Evolutionary conservation across 2,329 filamentous ascomycete genomes (phyloP).

Genomic region (Xylariaceae sp.): DNA sequence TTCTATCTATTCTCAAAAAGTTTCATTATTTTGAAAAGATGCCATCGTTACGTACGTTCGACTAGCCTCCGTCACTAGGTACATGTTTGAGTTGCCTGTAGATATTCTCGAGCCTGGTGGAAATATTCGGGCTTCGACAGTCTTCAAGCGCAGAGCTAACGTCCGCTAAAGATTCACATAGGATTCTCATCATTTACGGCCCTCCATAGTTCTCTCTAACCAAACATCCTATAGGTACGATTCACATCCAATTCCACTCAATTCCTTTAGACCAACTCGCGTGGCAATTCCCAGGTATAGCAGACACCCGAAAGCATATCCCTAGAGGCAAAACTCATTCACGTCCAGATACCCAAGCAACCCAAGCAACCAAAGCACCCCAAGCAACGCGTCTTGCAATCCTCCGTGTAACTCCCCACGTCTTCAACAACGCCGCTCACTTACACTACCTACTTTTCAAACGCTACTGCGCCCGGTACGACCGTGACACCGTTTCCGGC

Average conservation of each 20-base stretch:
- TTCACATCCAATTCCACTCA: not conserved
- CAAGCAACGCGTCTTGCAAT: too few species aligned
- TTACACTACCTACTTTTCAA: too few species aligned
- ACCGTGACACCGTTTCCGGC: too few species aligned
- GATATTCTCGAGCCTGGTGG: not conserved
- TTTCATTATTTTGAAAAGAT: not conserved
- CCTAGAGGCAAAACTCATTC: not conserved
- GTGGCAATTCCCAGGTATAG: not conserved
- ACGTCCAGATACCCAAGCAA: not conserved
- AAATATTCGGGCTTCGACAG: not conserved
- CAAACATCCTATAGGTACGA: not conserved
- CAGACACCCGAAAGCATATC: not conserved
- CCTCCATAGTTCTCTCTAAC: not conserved
- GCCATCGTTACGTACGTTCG: not conserved
- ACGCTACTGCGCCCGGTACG: too few species aligned
- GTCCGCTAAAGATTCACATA: not conserved
- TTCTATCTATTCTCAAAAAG: not conserved
- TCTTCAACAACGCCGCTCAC: too few species aligned
- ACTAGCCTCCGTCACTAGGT: not conserved
- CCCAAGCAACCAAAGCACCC: too few species aligned
- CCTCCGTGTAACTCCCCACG: too few species aligned
- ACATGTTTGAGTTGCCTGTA: not conserved
- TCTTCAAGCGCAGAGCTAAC: not conserved
- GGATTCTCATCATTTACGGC: not conserved
- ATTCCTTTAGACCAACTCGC: not conserved